These are phyloP conservation scores for Persicaria tinctoria DNA, from an alignment of 148 eudicot genomes.

Conservation along the genomic window DNA sequence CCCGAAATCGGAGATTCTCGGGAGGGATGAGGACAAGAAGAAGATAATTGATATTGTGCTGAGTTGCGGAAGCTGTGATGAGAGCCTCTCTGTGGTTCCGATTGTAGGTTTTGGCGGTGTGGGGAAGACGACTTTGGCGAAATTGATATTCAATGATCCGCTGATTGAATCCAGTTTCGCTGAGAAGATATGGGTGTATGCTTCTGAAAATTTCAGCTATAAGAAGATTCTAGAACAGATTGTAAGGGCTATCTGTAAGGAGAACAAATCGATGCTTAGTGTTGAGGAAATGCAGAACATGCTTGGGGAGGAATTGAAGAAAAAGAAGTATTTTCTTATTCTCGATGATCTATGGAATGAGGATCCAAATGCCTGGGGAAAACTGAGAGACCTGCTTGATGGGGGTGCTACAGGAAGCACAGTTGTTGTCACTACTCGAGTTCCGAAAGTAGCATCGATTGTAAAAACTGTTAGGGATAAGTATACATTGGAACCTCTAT, in stretches of 20 bases:
- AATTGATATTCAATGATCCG: constrained; percentile 20
- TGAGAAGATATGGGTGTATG: constrained; percentile 23
- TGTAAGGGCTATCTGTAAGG: not conserved
- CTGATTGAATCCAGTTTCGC: constrained; percentile 11
- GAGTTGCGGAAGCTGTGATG: not conserved
- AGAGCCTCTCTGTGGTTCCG: constrained; percentile 7
- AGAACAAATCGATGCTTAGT: not conserved
- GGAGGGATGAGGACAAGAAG: constrained; percentile 17
- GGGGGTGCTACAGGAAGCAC: constrained; percentile 12
- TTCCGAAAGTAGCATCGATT: not conserved
- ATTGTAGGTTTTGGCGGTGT: constrained; percentile 25
- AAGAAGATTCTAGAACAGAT: constrained; percentile 10
- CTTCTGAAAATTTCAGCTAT: constrained; percentile 15
- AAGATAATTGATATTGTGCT: constrained; percentile 12
- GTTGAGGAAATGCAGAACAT: constrained; percentile 6
- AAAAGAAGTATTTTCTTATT: constrained; percentile 13
- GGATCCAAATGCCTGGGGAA: constrained; percentile 1
- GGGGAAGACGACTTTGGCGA: constrained; percentile 29
- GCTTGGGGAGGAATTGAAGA: constrained; percentile 6
- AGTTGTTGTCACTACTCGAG: constrained; percentile 11
- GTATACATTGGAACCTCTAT: not conserved
- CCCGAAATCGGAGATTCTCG: constrained; percentile 18
- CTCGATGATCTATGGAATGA: constrained; percentile 22
- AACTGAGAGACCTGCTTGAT: not conserved
- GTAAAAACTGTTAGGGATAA: not conserved